Evolutionary conservation across 176 grass and related monocot species (phyloP), one percentile per base, ranked within the genome.

Genomic region (Secale cereale): DNA sequence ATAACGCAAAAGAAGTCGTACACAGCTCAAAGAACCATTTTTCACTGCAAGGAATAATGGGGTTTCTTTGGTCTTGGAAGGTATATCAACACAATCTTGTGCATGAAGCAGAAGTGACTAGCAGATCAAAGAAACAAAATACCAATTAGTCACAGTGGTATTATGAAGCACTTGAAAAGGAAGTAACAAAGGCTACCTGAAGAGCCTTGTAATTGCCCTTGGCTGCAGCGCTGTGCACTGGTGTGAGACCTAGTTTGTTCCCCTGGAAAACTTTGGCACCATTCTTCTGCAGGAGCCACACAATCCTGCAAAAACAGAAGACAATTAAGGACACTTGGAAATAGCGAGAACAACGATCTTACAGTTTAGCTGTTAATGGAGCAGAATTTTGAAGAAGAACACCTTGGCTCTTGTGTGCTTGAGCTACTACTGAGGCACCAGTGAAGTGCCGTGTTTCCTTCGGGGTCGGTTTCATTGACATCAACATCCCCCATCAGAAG

Each of bases 1-100:
- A 61, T 72, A 93, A 75, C 78, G 85, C 78, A 93, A 52, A 31
- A 90, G 85, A 40, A 93, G 77, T 70, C 87, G 78, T 70, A 84
- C 91, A 82, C 78, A 93, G 59, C 86, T 60, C 43, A 87, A 17
- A 78, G 65, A 90, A 78, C 81, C 88, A 35, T 83, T 90, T 66
- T 87, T 93, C 46, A 90, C 85, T 74, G 88, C 91, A 61, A 90
- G 85, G 78, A 93, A 90, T 52, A 93, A 48, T 78, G 87, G 91
- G 5, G 91, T 92, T 85, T 92, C 91, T 82, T 92, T 90, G 59
- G 85, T 92, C 85, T 92, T 85, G 54, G 91, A 87, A 87, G 85
- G 84, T 73, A 79, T 89, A 69, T 92, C 88, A 73, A 92, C 87
- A 62, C 81, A 92, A 65, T 92, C 87, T 78, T 86, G 87, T 0